Percentiles rank a stretch among this genome's conserved stretches.
These are phyloP conservation scores for Turritis glabra DNA, from an alignment of 345 rosid species.

Conservation along the genomic window DNA sequence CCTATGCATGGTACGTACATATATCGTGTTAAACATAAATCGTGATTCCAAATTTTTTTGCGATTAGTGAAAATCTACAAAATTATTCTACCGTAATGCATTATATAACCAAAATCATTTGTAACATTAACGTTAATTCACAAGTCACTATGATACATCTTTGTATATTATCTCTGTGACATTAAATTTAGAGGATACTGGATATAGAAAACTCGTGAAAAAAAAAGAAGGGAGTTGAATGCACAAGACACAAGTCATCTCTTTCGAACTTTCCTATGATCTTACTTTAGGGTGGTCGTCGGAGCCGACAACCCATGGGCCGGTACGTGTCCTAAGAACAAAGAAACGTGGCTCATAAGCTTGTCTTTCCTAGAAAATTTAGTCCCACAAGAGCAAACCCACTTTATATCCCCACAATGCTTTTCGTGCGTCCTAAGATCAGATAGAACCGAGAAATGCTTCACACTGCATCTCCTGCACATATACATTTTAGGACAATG, in stretches of 20 bases:
- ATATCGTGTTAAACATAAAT: background rate
- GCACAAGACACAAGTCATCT: background rate
- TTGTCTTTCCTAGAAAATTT: slow-evolving; percentile 86
- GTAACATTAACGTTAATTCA: background rate
- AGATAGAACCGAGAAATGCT: slow-evolving; percentile 83
- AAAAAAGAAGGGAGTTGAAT: background rate
- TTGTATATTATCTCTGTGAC: background rate
- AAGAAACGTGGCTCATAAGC: slow-evolving; percentile 74
- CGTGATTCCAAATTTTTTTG: background rate
- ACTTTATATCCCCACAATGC: slow-evolving; percentile 75
- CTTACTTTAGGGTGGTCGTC: background rate
- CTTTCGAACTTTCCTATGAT: background rate
- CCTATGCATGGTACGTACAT: too few relatives aligned
- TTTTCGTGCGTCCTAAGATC: slow-evolving; percentile 94
- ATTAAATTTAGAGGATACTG: background rate
- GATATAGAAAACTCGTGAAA: background rate
- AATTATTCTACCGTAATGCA: too few relatives aligned
- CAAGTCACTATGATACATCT: background rate
- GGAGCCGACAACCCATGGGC: slow-evolving; percentile 7
- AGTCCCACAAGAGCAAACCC: slow-evolving; percentile 93
- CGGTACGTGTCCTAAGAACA: slow-evolving; percentile 74
- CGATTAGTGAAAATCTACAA: background rate
- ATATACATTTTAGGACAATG: slow-evolving; percentile 92
- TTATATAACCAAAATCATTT: background rate
- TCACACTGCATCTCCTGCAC: slow-evolving; percentile 75